Percentiles rank a stretch among this genome's conserved stretches.
phyloP scores from a whole-genome alignment of 2,329 filamentous ascomycete genomes.

The Fusarium mundagurra region DNA sequence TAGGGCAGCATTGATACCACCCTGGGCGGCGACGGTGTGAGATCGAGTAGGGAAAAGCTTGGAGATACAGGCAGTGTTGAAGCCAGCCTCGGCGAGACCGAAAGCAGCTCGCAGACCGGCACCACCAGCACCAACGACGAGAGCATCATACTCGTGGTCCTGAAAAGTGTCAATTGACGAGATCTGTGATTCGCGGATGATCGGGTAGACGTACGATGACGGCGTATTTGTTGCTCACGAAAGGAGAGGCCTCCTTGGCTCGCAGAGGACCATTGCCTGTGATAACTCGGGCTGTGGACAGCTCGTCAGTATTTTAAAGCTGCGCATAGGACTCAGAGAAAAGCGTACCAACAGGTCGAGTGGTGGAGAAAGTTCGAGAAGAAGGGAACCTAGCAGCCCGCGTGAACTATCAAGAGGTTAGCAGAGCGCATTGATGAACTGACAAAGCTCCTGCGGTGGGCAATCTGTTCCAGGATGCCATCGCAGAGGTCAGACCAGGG shows the following conservation, averaged over 20 bases:
- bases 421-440: conserved; percentile 21
- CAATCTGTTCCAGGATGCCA: conserved; percentile 16
- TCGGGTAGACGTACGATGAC: conserved; percentile 76
- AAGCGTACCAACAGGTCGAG: conserved; percentile 77
- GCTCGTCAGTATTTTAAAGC: conserved; percentile 29
- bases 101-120: conserved; percentile 85
- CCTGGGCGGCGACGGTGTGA: conserved; percentile 84
- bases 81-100: conserved; percentile 86
- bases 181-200: not conserved
- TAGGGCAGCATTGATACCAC: conserved; percentile 87
- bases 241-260: conserved; percentile 91
- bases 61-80: conserved; percentile 88
- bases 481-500: conserved; percentile 27
- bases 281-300: conserved; percentile 77
- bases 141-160: conserved; percentile 98
- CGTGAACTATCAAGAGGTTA: conserved; percentile 63
- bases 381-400: conserved; percentile 70
- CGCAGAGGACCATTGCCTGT: conserved; percentile 80
- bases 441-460: conserved; percentile 21
- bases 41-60: conserved; percentile 88
- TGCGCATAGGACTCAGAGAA: conserved; percentile 15
- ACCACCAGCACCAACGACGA: conserved; percentile 89
- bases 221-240: conserved; percentile 89
- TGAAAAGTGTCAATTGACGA: conserved; percentile 50
- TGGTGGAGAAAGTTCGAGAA: conserved; percentile 85